Conservation (phyloP, 176 grass and related monocot species). For the Musa beccarii region DNA sequence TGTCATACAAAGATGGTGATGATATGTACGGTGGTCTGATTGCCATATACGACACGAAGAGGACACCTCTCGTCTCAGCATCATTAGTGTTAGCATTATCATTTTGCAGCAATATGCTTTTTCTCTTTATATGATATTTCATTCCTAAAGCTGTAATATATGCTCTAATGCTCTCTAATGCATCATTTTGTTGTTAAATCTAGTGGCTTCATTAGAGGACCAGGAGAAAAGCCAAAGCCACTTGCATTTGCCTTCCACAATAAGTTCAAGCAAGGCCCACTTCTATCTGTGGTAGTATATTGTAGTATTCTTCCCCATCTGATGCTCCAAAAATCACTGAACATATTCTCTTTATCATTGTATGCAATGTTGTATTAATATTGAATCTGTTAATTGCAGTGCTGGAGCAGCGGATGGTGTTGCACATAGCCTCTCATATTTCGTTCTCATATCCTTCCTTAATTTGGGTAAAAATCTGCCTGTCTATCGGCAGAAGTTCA, state of each 20-base stretch:
- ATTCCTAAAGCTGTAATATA: neutral
- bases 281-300: conserved; percentile 78
- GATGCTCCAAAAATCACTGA: too few relatives aligned
- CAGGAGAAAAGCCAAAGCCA: conserved; percentile 69
- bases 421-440: conserved; percentile 93
- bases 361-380: neutral
- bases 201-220: conserved; percentile 95
- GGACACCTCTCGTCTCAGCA: conserved; percentile 61
- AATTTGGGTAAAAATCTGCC: conserved; percentile 16
- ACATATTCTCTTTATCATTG: neutral
- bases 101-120: neutral
- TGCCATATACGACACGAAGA: conserved; percentile 81
- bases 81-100: conserved; percentile 67
- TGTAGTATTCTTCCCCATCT: too few relatives aligned
- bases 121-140: neutral
- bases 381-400: conserved; percentile 37
- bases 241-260: conserved; percentile 84
- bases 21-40: conserved; percentile 69
- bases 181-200: conserved; percentile 20
- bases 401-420: conserved; percentile 88
- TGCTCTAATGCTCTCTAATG: neutral
- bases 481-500: neutral
- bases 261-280: conserved; percentile 86
- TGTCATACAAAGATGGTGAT: conserved; percentile 78
- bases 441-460: conserved; percentile 36